Conservation (phyloP, 106 monocot species). For the Posidonia australis region DNA sequence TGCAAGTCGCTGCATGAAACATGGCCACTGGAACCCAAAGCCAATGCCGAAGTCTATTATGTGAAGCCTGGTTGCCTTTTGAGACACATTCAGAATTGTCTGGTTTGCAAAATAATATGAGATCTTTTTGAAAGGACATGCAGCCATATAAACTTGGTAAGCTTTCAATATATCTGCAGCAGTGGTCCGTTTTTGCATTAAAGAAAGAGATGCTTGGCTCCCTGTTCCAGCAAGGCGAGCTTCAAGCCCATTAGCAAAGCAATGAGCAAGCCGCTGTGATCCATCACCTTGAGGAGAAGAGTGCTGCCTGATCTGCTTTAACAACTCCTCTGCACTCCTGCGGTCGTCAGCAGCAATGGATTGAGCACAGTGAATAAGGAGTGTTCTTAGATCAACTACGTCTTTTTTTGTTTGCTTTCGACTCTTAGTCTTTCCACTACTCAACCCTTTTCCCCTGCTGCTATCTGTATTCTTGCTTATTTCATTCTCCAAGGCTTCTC, state of each 20-base stretch:
- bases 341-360: constrained; percentile 21
- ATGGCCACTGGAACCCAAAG: constrained; percentile 44
- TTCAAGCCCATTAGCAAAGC: constrained; percentile 39
- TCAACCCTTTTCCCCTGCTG: neutral
- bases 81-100: constrained; percentile 14
- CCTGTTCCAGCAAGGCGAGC: constrained; percentile 41
- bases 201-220: constrained; percentile 14
- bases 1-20: constrained; percentile 27
- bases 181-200: constrained; percentile 11
- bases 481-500: constrained; percentile 11
- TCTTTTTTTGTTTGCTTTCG: constrained; percentile 25
- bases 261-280: constrained; percentile 30
- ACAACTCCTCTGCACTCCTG: constrained; percentile 14
- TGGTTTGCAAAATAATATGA: constrained; percentile 25
- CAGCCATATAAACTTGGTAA: constrained; percentile 30
- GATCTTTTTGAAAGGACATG: constrained; percentile 38
- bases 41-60: constrained; percentile 37
- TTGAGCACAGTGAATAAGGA: constrained; percentile 35
- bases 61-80: constrained; percentile 16
- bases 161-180: constrained; percentile 30
- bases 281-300: constrained; percentile 32
- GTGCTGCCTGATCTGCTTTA: constrained; percentile 29
- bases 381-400: constrained; percentile 28
- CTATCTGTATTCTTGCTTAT: neutral
- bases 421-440: constrained; percentile 7